A percentile compares a stretch with the other conserved stretches of the same genome.
These are phyloP conservation scores for Mimosa pudica DNA, from an alignment of 306 rosid genomes.

Conservation along the genomic window DNA sequence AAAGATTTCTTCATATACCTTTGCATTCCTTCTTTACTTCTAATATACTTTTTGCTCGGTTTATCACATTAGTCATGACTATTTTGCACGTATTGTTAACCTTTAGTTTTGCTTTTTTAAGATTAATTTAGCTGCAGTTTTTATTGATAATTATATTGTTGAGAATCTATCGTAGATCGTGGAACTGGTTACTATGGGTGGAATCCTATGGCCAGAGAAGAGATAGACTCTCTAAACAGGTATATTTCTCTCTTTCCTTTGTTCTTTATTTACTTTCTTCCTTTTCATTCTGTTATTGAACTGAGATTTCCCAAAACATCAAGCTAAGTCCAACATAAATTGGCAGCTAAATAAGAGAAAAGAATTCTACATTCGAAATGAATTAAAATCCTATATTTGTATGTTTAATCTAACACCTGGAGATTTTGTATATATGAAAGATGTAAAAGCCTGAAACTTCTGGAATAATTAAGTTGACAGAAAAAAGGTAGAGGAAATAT, in stretches of 20 bases:
- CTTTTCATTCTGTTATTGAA: background rate
- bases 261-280: background rate
- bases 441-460: background rate
- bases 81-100: no score
- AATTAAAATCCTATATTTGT: background rate
- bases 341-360: background rate
- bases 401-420: background rate
- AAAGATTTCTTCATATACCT: background rate
- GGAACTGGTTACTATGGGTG: background rate
- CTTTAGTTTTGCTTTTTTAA: background rate
- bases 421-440: background rate
- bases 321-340: background rate
- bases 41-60: background rate
- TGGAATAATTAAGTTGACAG: background rate
- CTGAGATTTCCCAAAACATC: background rate
- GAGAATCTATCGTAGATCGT: background rate
- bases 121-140: background rate
- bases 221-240: background rate
- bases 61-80: no score
- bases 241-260: background rate
- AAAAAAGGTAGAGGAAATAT: background rate
- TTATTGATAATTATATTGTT: background rate
- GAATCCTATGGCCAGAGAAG: background rate
- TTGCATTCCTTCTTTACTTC: background rate
- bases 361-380: background rate